Evolutionary conservation across 495 filamentous ascomycete species (phyloP), one percentile per base, ranked within the genome.

Genomic region (Penicillium daleae): DNA sequence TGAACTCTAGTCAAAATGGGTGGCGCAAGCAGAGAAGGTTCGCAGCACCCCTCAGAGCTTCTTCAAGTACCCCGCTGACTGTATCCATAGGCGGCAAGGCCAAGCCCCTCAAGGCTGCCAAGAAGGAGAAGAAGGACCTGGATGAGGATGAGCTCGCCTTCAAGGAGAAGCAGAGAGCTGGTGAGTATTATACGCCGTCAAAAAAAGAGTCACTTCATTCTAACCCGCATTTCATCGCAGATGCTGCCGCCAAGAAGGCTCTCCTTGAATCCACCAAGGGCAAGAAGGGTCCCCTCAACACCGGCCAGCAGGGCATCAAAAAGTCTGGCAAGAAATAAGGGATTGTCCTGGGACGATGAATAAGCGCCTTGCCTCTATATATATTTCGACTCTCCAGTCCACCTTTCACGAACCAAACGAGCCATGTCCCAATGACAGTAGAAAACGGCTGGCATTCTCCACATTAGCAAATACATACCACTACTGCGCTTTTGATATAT

Each of bases 291-390:
- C 84, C 82, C n/a, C 62, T 87, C 80, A 92, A 91, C 77, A 88
- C 87, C 52, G 91, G 91, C 35, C 72, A 82, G 54, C 90, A 93
- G 79, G 90, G 90, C 53, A 95, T 95, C 80, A 95, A 93, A 87
- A 93, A 92, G 82, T 91, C 88, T 32, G 91, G 91, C 72, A 93
- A 95, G 89, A 93, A 92, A 83, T 92, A 84, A 80, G 59, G 26
- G 44, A 49, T 26, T 12, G 9, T 17, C 32, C 48, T 60, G 39
- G 42, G 24, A 59, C 27, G 22, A n/a, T 6, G 24, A 42, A 31
- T 44, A 54, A 33, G 39, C 51, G 17, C 19, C 54, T 56, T 6
- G 31, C 32, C 17, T 19, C 57, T 46, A 24, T 22, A 9, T 49
- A 39, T 32, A 56, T 42, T 27, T 44, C 51, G 53, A 55, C 37